These are phyloP conservation scores for Talaromyces sp. DNA, from an alignment of 2,329 filamentous ascomycete genomes.

Conservation along the genomic window DNA sequence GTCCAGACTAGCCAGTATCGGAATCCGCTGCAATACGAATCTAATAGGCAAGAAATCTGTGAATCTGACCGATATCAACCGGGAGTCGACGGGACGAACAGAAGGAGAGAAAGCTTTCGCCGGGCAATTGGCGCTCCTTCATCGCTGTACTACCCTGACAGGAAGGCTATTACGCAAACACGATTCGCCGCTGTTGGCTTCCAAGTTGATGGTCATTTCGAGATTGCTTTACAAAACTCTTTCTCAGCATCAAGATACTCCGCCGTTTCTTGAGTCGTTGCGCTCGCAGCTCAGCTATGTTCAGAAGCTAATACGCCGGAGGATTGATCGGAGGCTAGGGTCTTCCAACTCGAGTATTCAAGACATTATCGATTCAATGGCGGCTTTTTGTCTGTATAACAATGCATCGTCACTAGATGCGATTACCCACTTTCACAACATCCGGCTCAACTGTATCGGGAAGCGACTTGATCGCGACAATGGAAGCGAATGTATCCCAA, in stretches of 20 bases:
- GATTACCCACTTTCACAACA: conserved; percentile 71
- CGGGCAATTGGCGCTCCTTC: conserved; percentile 57
- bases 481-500: conserved; percentile 55
- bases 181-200: conserved; percentile 52
- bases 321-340: conserved; percentile 56
- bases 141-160: conserved; percentile 54
- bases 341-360: conserved; percentile 43
- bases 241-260: conserved; percentile 48
- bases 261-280: conserved; percentile 59
- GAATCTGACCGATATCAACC: conserved; percentile 53
- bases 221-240: conserved; percentile 73
- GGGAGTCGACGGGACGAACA: conserved; percentile 33
- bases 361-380: conserved; percentile 67
- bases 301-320: conserved; percentile 62
- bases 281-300: conserved; percentile 62
- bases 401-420: conserved; percentile 78
- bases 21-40: conserved; percentile 70
- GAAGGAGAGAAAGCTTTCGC: conserved; percentile 47
- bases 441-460: conserved; percentile 67
- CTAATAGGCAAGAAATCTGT: conserved; percentile 64
- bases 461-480: conserved; percentile 56
- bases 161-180: conserved; percentile 52
- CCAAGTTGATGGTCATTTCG: conserved; percentile 73
- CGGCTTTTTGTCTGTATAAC: conserved; percentile 76
- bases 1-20: conserved; percentile 66